Conservation (phyloP, 2,329 filamentous ascomycete species). For the Celoporthe dispersa region DNA sequence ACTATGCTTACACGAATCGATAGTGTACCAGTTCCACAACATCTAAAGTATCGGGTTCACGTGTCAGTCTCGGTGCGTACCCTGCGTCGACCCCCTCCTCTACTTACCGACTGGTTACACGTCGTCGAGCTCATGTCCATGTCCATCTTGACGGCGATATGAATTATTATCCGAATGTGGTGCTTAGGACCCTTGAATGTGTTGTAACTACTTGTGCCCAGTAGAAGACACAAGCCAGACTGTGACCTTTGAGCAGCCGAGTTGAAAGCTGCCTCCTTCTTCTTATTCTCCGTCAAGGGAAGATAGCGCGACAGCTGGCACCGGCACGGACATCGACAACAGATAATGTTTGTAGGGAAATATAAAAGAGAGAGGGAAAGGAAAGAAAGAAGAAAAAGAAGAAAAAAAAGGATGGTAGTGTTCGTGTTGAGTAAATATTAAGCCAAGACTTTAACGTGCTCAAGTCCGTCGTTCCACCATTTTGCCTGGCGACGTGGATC, state of each 20-base stretch:
- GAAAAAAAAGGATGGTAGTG: no score
- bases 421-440: neutral
- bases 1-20: constrained; percentile 25
- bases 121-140: constrained; percentile 22
- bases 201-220: neutral
- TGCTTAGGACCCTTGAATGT: neutral
- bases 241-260: neutral
- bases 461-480: constrained; percentile 14
- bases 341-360: neutral
- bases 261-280: neutral
- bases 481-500: constrained; percentile 9
- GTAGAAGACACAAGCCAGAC: neutral
- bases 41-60: constrained; percentile 16
- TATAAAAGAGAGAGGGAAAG: no score
- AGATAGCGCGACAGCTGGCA: neutral
- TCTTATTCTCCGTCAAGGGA: neutral
- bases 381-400: no score
- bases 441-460: constrained; percentile 25
- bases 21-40: constrained; percentile 31
- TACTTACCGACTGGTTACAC: constrained; percentile 29
- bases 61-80: neutral
- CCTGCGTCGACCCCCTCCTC: neutral
- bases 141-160: constrained; percentile 21
- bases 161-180: neutral
- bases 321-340: neutral